Percentiles rank a stretch among this genome's conserved stretches.
Evolutionary conservation across 2,329 filamentous ascomycete genomes (phyloP).

Genomic region (Fusarium sp.): DNA sequence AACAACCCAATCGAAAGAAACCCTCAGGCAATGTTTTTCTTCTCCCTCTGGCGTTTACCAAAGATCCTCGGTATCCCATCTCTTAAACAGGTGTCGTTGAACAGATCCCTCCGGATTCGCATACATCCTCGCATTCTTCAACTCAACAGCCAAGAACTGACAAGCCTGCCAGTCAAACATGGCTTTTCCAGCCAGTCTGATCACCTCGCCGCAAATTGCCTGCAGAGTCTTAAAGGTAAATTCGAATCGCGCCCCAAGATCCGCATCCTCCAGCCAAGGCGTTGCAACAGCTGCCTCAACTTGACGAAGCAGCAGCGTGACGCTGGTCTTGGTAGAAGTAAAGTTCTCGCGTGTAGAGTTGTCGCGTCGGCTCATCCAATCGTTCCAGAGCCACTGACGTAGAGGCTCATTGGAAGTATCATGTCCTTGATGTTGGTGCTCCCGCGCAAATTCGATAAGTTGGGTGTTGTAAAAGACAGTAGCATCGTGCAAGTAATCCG

Average conservation of each 20-base stretch:
- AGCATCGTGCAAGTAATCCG: slow-evolving; percentile 26
- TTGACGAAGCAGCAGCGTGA: slow-evolving; percentile 20
- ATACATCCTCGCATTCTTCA: slow-evolving; percentile 29
- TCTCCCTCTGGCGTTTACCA: background rate
- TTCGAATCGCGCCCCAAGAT: slow-evolving; percentile 18
- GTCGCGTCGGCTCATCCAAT: slow-evolving; percentile 25
- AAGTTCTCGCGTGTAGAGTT: slow-evolving; percentile 17
- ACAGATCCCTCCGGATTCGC: slow-evolving; percentile 32
- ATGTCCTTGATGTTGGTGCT: slow-evolving; percentile 19
- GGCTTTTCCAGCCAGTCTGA: slow-evolving; percentile 26
- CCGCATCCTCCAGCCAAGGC: slow-evolving; percentile 24
- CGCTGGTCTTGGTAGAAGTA: slow-evolving; percentile 27
- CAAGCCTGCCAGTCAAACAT: slow-evolving; percentile 35
- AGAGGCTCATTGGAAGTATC: slow-evolving; percentile 22
- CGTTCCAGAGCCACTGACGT: slow-evolving; percentile 31
- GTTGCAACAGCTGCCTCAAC: slow-evolving; percentile 22
- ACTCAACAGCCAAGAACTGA: slow-evolving; percentile 32
- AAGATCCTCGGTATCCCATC: slow-evolving; percentile 16
- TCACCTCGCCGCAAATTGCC: slow-evolving; percentile 18
- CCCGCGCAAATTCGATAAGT: slow-evolving; percentile 21
- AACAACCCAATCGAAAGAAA: background rate
- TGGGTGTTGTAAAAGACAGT: slow-evolving; percentile 24
- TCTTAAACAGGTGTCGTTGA: slow-evolving; percentile 29
- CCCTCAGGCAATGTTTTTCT: background rate
- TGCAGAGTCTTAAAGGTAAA: slow-evolving; percentile 15